These are phyloP conservation scores for Sporothrix curviconia DNA, from an alignment of 2,329 filamentous ascomycete genomes.

Conservation along the genomic window DNA sequence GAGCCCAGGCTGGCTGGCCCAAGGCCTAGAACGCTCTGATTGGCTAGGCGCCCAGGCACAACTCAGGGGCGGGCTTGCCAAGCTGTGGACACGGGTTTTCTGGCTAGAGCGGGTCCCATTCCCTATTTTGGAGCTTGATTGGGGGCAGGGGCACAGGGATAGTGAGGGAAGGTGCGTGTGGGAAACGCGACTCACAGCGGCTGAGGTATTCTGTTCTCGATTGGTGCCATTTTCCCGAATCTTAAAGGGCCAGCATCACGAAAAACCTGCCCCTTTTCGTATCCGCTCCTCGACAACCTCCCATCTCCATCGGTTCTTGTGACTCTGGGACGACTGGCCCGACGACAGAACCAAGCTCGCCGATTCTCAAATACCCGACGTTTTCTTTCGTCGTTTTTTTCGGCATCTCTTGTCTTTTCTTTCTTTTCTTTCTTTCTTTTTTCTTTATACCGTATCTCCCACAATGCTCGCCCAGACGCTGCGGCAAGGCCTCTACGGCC, in stretches of 20 bases:
- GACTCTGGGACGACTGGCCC: neutral
- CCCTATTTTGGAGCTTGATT: slow-evolving; percentile 1
- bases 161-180: slow-evolving; percentile 1
- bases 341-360: neutral
- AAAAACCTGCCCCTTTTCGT: neutral
- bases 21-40: neutral
- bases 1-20: too few relatives aligned
- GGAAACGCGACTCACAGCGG: slow-evolving; percentile 8
- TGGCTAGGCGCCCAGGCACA: slow-evolving; percentile 7
- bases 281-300: neutral
- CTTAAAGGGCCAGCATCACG: neutral
- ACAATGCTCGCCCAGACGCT: slow-evolving; percentile 35
- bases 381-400: neutral
- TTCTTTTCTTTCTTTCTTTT: neutral
- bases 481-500: slow-evolving; percentile 52
- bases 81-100: slow-evolving; percentile 15
- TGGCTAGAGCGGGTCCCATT: slow-evolving; percentile 4
- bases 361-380: neutral
- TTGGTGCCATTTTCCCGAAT: neutral
- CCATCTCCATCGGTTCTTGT: too few relatives aligned
- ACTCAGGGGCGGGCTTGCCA: slow-evolving; percentile 12
- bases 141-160: neutral
- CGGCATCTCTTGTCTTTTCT: neutral
- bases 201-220: slow-evolving; percentile 7
- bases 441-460: neutral